Evolutionary conservation across 148 eudicot genomes (phyloP).

Genomic region (Chenopodium quinoa): DNA sequence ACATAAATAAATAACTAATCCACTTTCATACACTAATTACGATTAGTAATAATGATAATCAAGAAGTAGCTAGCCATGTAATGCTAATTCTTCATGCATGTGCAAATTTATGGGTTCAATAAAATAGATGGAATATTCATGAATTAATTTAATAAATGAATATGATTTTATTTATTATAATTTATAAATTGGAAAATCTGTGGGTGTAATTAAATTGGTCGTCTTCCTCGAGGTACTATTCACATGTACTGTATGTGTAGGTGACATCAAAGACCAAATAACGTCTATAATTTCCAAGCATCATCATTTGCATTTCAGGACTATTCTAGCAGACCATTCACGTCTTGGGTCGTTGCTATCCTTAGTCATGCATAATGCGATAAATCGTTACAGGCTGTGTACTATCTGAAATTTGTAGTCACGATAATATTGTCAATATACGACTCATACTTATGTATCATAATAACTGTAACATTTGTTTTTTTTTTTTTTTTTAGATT

Average conservation of each 20-base stretch:
- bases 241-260: not conserved
- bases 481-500: no score
- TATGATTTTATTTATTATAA: not conserved
- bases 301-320: not conserved
- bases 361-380: no score
- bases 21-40: not conserved
- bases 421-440: no score
- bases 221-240: conserved; percentile 9
- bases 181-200: no score
- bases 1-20: not conserved
- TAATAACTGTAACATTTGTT: no score
- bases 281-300: not conserved
- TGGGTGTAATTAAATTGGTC: conserved; percentile 3
- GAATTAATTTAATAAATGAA: not conserved
- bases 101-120: not conserved
- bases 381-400: no score
- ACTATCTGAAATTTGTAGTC: no score
- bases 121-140: not conserved
- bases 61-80: not conserved
- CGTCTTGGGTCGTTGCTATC: not conserved
- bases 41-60: not conserved
- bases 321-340: not conserved
- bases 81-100: conserved; percentile 1
- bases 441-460: no score
- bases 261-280: conserved; percentile 5